Percentiles rank a stretch among this genome's conserved stretches.
These are phyloP conservation scores for Saccharomycopsis olivae DNA, from an alignment of 805 yeast genomes.

Conservation along the genomic window DNA sequence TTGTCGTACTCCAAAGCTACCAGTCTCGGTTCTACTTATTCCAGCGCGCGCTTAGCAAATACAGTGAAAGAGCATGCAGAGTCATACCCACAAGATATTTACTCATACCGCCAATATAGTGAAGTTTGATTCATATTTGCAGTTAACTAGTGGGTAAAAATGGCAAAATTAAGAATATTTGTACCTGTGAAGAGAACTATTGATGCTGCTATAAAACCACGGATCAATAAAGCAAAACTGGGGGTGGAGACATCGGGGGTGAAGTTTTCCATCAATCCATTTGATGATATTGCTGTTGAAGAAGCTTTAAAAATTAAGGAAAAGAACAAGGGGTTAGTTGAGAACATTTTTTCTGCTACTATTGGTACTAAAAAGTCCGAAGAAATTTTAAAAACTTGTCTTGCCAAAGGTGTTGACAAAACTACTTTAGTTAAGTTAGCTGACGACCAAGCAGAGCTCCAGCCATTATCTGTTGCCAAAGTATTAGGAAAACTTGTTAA, in stretches of 20 bases:
- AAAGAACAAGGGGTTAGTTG: constrained; percentile 54
- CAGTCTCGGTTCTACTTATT: too few species aligned
- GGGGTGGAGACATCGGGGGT: constrained; percentile 85
- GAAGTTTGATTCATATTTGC: too few species aligned
- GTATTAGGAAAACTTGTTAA: constrained; percentile 64
- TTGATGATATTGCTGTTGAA: constrained; percentile 96
- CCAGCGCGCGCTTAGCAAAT: too few species aligned
- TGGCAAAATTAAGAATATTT: constrained; percentile 49
- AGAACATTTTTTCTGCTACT: constrained; percentile 79
- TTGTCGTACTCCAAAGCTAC: too few species aligned
- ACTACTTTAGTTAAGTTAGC: constrained; percentile 76
- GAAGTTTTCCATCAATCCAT: constrained; percentile 90
- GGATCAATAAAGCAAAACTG: constrained; percentile 75
- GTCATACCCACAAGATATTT: too few species aligned
- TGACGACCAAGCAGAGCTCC: constrained; percentile 45
- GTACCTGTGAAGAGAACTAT: constrained; percentile 95
- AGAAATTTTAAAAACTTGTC: constrained; percentile 77
- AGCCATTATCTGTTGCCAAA: constrained; percentile 87
- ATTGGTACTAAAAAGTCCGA: constrained; percentile 83
- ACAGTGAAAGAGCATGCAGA: too few species aligned
- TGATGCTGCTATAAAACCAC: constrained; percentile 87
- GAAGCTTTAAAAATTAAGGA: constrained; percentile 80
- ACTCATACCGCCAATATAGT: too few species aligned
- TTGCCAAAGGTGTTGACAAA: constrained; percentile 91
- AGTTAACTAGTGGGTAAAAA: background rate